A percentile compares a stretch with the other conserved stretches of the same genome.
Conservation (phyloP, 345 rosid genomes). For the Trapa bicornis region DNA sequence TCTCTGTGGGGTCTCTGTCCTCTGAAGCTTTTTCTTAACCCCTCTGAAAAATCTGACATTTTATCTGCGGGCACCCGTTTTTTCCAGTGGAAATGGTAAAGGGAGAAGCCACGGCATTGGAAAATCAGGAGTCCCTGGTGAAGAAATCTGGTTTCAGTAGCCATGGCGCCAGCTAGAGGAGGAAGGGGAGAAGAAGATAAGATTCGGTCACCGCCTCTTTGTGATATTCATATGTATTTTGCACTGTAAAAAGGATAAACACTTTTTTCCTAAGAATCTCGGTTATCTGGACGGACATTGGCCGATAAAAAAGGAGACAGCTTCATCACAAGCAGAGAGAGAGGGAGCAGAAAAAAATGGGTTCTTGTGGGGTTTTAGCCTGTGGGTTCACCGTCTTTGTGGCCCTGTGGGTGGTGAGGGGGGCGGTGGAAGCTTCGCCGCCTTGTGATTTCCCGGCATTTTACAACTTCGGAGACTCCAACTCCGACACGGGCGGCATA, state of each 20-base stretch:
- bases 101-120: too few species aligned
- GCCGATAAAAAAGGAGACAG: not conserved
- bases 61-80: not conserved
- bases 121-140: not conserved
- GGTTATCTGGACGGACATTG: not conserved
- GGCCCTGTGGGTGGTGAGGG: not conserved
- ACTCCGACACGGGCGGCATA: constrained; percentile 17
- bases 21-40: not conserved
- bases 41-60: not conserved
- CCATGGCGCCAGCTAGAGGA: not conserved
- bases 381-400: not conserved
- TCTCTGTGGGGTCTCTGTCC: not conserved
- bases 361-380: not conserved
- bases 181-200: not conserved
- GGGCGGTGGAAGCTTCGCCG: constrained; percentile 5
- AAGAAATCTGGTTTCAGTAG: not conserved
- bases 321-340: not conserved
- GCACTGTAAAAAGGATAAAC: not conserved
- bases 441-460: constrained; percentile 13
- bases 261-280: too few species aligned
- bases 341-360: not conserved
- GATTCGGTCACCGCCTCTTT: not conserved
- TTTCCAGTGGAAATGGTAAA: too few species aligned
- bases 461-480: constrained; percentile 20
- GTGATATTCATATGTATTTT: not conserved